These are phyloP conservation scores for Arachis hypogaea DNA, from an alignment of 306 rosid species.

Conservation along the genomic window DNA sequence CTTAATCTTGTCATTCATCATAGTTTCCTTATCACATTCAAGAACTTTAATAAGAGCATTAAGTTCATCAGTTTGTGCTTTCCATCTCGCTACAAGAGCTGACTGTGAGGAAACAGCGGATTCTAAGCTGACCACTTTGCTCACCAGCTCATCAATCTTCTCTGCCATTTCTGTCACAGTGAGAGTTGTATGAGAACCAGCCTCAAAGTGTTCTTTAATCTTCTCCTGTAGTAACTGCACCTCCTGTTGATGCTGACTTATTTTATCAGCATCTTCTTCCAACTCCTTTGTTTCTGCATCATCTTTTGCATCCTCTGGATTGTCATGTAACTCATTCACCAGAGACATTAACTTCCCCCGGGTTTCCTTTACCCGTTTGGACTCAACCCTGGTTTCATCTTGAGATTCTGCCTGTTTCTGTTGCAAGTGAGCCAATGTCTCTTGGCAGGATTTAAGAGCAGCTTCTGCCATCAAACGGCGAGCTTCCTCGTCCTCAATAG, in stretches of 20 bases:
- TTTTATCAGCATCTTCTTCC: slow-evolving; percentile 37
- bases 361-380: slow-evolving; percentile 53
- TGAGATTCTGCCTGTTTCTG: slow-evolving; percentile 56
- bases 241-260: slow-evolving; percentile 48
- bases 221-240: slow-evolving; percentile 50
- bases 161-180: slow-evolving; percentile 80
- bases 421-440: slow-evolving; percentile 61
- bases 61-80: slow-evolving; percentile 64
- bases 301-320: slow-evolving; percentile 23
- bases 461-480: slow-evolving; percentile 76
- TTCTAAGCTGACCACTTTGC: slow-evolving; percentile 71
- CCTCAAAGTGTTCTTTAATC: slow-evolving; percentile 62
- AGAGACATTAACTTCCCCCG: slow-evolving; percentile 53
- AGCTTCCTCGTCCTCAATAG: slow-evolving; percentile 75
- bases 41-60: slow-evolving; percentile 54
- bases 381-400: slow-evolving; percentile 62
- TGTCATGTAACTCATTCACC: slow-evolving; percentile 39
- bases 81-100: slow-evolving; percentile 59
- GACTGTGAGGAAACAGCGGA: slow-evolving; percentile 74
- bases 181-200: slow-evolving; percentile 47
- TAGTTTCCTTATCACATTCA: slow-evolving; percentile 60
- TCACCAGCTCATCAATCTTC: slow-evolving; percentile 76
- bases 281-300: slow-evolving; percentile 16
- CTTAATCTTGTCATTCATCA: slow-evolving; percentile 47
- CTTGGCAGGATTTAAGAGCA: slow-evolving; percentile 75